phyloP scores from a whole-genome alignment of 1,284 basidiomycete species.

The Ceratobasidium sp. region DNA sequence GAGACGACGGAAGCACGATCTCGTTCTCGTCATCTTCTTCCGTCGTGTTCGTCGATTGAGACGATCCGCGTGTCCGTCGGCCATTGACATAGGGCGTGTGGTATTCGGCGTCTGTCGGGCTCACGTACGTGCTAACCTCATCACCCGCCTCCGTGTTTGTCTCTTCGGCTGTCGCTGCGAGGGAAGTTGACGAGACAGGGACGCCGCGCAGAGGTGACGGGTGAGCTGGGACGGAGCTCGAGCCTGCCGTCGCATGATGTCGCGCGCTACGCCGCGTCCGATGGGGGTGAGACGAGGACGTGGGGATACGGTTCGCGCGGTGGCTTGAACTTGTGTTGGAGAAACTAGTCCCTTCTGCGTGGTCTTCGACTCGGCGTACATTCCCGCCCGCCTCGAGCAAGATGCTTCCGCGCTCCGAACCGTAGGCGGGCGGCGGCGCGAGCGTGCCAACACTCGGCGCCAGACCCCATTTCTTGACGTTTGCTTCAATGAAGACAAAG shows the following conservation, averaged over 20 bases:
- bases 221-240: conserved; percentile 60
- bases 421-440: conserved; percentile 95
- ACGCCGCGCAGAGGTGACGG: conserved; percentile 71
- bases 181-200: conserved; percentile 57
- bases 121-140: conserved; percentile 64
- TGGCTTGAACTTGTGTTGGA: conserved; percentile 45
- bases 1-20: conserved; percentile 26
- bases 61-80: conserved; percentile 28
- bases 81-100: conserved; percentile 60
- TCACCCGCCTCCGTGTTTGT: conserved; percentile 52
- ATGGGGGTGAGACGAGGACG: conserved; percentile 63
- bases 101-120: conserved; percentile 74
- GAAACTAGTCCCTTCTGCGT: conserved; percentile 29
- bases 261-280: conserved; percentile 45
- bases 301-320: conserved; percentile 62
- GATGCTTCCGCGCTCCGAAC: conserved; percentile 93
- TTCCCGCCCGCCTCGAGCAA: conserved; percentile 88
- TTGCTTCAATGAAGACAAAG: conserved; percentile 97
- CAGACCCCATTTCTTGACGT: conserved; percentile 98
- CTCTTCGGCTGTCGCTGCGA: conserved; percentile 49
- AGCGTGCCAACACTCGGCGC: conserved; percentile 95
- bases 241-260: conserved; percentile 18
- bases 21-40: conserved; percentile 48
- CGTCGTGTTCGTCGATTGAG: conserved; percentile 57
- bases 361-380: conserved; percentile 61